A percentile compares a stretch with the other conserved stretches of the same genome.
These are phyloP conservation scores for Ensete glaucum DNA, from an alignment of 176 grass and related monocot species.

Conservation along the genomic window DNA sequence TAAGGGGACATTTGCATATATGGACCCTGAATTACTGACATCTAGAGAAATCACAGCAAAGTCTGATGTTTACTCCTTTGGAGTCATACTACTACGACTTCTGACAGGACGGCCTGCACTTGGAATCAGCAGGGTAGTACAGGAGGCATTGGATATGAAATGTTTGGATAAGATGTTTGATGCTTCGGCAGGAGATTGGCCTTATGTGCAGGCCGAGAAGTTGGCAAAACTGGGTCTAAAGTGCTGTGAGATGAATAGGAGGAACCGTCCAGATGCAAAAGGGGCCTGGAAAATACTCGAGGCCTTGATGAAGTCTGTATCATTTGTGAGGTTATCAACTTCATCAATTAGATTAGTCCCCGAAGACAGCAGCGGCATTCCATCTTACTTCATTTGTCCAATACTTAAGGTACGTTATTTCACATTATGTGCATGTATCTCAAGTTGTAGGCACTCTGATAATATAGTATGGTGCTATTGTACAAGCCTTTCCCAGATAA, in stretches of 20 bases:
- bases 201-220: conserved; percentile 24
- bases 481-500: too few relatives aligned
- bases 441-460: background rate
- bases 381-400: conserved; percentile 49
- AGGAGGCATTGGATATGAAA: conserved; percentile 30
- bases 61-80: conserved; percentile 70
- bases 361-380: conserved; percentile 36
- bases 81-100: conserved; percentile 56
- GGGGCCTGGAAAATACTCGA: conserved; percentile 51
- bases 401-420: conserved; percentile 34
- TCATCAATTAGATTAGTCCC: conserved; percentile 43
- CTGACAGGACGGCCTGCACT: conserved; percentile 45
- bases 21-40: conserved; percentile 59
- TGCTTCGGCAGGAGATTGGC: conserved; percentile 48
- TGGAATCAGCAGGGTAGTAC: conserved; percentile 33
- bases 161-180: conserved; percentile 42
- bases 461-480: too few relatives aligned
- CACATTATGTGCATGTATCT: conserved; percentile 5
- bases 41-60: conserved; percentile 59
- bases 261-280: conserved; percentile 44
- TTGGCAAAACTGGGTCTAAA: conserved; percentile 41
- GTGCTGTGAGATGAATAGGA: conserved; percentile 41
- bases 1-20: conserved; percentile 61
- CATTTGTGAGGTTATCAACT: conserved; percentile 14
- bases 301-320: conserved; percentile 31